phyloP scores from a whole-genome alignment of 2,329 filamentous ascomycete genomes.

The Trichoderma afroharzianum region DNA sequence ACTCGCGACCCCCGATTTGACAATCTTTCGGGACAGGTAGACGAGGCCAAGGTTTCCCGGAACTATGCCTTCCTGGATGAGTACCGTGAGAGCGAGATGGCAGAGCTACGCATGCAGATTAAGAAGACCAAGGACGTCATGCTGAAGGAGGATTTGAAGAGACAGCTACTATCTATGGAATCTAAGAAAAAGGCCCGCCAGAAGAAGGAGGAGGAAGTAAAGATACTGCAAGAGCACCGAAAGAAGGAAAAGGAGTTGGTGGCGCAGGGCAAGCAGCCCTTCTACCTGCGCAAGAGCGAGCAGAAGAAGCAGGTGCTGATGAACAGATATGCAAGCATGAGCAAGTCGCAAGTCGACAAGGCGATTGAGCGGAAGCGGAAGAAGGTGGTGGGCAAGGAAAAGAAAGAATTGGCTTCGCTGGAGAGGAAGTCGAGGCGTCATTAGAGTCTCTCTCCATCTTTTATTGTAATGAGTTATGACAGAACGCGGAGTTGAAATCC shows the following conservation, averaged over 20 bases:
- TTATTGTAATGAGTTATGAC: constrained; percentile 3
- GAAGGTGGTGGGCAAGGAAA: constrained; percentile 84
- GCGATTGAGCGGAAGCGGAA: constrained; percentile 83
- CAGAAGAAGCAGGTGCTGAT: constrained; percentile 81
- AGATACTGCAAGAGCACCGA: constrained; percentile 71
- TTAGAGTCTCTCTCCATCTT: not conserved
- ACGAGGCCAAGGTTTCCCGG: constrained; percentile 58
- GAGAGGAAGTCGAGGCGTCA: constrained; percentile 27
- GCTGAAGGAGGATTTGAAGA: constrained; percentile 67
- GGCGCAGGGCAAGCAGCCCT: constrained; percentile 85
- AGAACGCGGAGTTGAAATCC: not conserved
- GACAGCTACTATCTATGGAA: constrained; percentile 73
- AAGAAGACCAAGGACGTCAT: constrained; percentile 60
- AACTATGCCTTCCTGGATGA: constrained; percentile 87
- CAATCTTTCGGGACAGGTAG: constrained; percentile 49
- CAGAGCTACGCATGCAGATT: constrained; percentile 65
- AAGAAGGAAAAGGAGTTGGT: constrained; percentile 80
- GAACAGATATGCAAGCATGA: constrained; percentile 78
- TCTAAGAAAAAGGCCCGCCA: constrained; percentile 68
- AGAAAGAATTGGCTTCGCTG: constrained; percentile 60
- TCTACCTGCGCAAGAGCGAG: constrained; percentile 88
- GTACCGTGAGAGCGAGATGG: constrained; percentile 81
- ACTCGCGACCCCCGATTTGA: constrained; percentile 88
- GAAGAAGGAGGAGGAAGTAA: constrained; percentile 65
- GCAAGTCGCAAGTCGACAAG: constrained; percentile 77